Base-by-base conservation (phyloP, 805 yeast species). In the Metschnikowia matae region DNA sequence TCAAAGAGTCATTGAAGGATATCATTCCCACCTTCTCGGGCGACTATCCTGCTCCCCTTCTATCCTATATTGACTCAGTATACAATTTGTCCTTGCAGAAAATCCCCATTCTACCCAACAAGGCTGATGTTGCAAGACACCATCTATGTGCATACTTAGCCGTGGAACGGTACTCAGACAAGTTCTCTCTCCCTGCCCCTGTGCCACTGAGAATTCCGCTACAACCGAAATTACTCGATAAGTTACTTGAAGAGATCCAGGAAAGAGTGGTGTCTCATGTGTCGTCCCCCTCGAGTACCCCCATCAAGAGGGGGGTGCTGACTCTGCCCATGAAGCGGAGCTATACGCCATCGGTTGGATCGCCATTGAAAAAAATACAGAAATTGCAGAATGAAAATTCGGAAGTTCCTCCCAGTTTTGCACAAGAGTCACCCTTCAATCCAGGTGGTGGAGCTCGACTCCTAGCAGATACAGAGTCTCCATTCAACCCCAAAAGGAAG, bases 131-230 rank as follows among this genome's bases (percentile, higher is more conserved):
- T 2, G 89, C 89, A 1, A 69, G 92, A 48, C 76, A 75, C 49
- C 91, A 86, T 62, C 62, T 87, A 11, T 83, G 89, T 62, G 86
- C 89, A 4, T 80, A 69, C 54, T 62, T 85, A 21, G 84, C 87
- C 0, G 77, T 78, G 13, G 82, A 81, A 50, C 73, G 73, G 53
- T 73, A 78, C 40, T 67, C 68, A 11, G 66, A 69, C 10, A 66
- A 66, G 34, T 67, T 79, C 40, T 64, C 73, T 3, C 68, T 82
- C 7, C 78, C 85, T 0, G 68, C 69, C 3, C 87, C 85, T 6
- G 68, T 68, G 33, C 46, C 70, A 35, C 75, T 73, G 43, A 75
- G 74, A 53, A 77, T 86, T 1, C 92, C 94, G 0, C 64, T 84
- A 2, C 87, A 83, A 13, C 70, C 80, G 29, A 65, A 66, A 46